Conservation (phyloP, 2,329 filamentous ascomycete species). For the Calonectria multiphialidica region DNA sequence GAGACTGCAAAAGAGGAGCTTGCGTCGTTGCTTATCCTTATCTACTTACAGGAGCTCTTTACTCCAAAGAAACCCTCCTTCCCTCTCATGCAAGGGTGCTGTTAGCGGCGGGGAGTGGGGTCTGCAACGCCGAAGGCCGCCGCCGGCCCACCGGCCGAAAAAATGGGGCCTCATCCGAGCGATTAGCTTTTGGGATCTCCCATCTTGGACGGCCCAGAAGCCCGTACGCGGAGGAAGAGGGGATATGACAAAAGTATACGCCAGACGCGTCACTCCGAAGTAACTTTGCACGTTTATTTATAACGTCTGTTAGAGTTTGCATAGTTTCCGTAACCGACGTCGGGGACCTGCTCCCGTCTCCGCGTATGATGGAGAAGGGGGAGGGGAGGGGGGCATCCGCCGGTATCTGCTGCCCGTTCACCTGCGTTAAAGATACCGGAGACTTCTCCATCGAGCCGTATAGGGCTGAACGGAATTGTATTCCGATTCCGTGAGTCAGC, state of each 20-base stretch:
- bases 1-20: neutral
- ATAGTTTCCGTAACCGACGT: neutral
- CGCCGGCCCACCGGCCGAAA: neutral
- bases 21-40: slow-evolving; percentile 1
- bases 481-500: neutral
- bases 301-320: neutral
- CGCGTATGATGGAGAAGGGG: neutral
- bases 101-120: neutral
- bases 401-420: neutral
- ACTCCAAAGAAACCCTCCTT: neutral
- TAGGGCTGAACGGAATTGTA: neutral
- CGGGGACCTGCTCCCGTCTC: neutral
- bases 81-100: neutral
- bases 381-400: too few species aligned
- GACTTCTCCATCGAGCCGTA: neutral
- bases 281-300: neutral
- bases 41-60: slow-evolving; percentile 1
- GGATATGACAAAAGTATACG: neutral
- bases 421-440: neutral
- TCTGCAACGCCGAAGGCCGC: neutral
- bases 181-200: neutral
- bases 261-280: neutral
- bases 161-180: neutral
- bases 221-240: neutral
- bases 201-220: neutral